Conservation (phyloP, 2,329 filamentous ascomycete genomes). For the Neocucurbitaria cava region DNA sequence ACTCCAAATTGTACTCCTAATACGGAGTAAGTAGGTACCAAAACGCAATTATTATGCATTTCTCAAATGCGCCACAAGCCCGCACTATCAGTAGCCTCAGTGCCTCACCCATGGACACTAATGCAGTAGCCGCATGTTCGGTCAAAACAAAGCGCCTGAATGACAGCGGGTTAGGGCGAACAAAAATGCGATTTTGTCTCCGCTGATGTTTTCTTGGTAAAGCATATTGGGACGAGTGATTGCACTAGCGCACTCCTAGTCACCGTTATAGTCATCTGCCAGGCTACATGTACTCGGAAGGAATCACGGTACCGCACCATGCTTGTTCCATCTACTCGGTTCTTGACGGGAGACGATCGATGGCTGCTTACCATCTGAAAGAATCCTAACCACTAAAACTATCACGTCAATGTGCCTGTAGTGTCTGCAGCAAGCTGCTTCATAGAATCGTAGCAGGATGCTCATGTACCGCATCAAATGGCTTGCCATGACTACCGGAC, state of each 20-base stretch:
- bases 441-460: background rate
- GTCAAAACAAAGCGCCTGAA: background rate
- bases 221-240: background rate
- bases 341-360: background rate
- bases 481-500: background rate
- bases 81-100: conserved; percentile 17
- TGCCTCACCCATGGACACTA: conserved; percentile 23
- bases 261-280: conserved; percentile 19
- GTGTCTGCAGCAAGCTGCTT: background rate
- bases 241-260: conserved; percentile 13
- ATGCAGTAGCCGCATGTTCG: conserved; percentile 15
- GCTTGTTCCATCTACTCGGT: conserved; percentile 2
- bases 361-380: background rate
- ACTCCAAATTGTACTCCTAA: background rate
- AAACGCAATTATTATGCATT: background rate
- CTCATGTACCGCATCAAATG: background rate
- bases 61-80: background rate
- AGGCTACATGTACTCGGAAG: conserved; percentile 3
- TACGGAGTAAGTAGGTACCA: no score
- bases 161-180: background rate
- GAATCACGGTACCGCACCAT: background rate
- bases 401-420: background rate
- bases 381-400: background rate
- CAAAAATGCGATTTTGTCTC: background rate
- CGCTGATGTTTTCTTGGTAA: background rate